Base-by-base conservation (phyloP, 2,329 filamentous ascomycete genomes). In the Fusarium sp. region DNA sequence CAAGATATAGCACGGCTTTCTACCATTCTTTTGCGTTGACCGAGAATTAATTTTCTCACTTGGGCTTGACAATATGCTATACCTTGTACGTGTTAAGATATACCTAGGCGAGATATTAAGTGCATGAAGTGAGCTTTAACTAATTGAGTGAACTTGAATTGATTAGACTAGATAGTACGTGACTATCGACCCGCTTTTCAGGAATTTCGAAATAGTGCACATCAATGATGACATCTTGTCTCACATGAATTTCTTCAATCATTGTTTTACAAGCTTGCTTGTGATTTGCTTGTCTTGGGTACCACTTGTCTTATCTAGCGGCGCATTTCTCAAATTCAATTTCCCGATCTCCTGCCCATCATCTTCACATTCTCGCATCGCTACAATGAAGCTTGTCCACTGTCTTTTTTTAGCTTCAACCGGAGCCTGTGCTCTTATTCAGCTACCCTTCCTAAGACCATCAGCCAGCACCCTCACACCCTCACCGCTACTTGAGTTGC, bases 311-410 rank as follows among this genome's bases (percentile, higher is more conserved):
- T 36, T 36, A 36, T 36, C 34, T n/a, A n/a, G 17, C 14, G 6
- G 15, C 34, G 34, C 3, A 17, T n/a, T 6, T n/a, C 17, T 36
- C 19, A 5, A 36, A n/a, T n/a, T n/a, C 2, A 6, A 6, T 36
- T 32, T 39, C 39, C 38, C 44, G 38, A 24, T 45, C 7, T 1
- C 26, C 42, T 51, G 21, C 24, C 57, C 46, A 21, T 15, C 8
- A 24, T 43, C 17, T 24, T 38, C 7, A 9, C 38, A 21, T 3
- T 4, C 4, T 11, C 8, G 23, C 14, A 12, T 30, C 24, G 1
- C 8, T 5, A 15, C 12, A 17, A 61, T 61, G 57, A 61, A 40
- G 23, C 11, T 61, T 11, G n/a, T 15, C 12, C 19, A 4, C n/a
- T 21, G 1, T 10, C 8, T 59, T 1, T 7, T 14, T 9, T 14